Base-by-base conservation (phyloP, 768 basidiomycete species). In the Sarcomyxa edulis region DNA sequence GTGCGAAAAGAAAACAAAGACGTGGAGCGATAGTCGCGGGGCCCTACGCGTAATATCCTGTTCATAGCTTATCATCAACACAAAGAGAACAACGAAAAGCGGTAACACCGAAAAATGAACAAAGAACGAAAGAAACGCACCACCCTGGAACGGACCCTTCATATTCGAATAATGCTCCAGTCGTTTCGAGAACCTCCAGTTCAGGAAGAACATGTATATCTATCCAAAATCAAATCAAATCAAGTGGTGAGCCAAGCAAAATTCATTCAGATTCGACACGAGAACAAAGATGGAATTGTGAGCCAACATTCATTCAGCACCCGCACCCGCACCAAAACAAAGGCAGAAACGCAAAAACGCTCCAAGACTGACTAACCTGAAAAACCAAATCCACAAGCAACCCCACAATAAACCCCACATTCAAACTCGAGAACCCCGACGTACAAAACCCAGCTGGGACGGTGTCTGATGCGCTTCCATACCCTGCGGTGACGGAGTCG, bases 131-230 rank as follows among this genome's bases (percentile, higher is more conserved):
- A n/a, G 39, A 47, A 48, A 59, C 72, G 62, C 55, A 81, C 82
- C 81, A 58, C 76, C 78, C 50, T 67, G 49, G 59, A 70, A 74
- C 24, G 77, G 74, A 37, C 77, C 76, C 51, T 80, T 78, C 75
- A 86, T 71, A 48, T 58, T 61, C 23, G 63, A 56, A 61, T 85
- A 85, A 59, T 81, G 74, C 58, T 80, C 76, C 57, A 84, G 59
- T 49, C 79, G 67, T 58, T 78, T 82, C 50, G 72, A 71, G 73
- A 76, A 86, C 40, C 82, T 69, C 84, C 82, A 88, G 51, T 66
- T 68, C 58, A 84, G 61, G 68, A 86, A 84, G 58, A 72, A 76
- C 80, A 85, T 81, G 68, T 86, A 85, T 35, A 81, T 52, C 84
- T 84, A 49, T 36, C 26, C 12, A 42, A 46, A 38, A n/a, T 24